Base-by-base conservation (phyloP, 768 basidiomycete genomes). In the Pleurotus sapidus region DNA sequence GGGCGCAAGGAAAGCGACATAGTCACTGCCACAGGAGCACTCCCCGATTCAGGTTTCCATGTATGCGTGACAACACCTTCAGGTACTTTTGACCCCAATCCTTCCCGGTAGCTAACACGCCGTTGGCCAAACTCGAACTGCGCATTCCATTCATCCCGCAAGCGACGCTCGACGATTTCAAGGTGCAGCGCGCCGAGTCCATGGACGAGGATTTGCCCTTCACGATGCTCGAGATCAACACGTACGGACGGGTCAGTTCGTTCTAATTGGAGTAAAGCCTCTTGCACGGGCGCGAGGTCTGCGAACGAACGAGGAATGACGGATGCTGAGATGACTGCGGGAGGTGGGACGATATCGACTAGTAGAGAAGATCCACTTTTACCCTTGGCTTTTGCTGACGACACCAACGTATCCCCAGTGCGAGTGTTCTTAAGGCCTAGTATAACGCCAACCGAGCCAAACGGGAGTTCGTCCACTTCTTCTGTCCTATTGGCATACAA, bases 171-270 rank as follows among this genome's bases (percentile, higher is more conserved):
- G 8, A 93, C 79, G 56, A 95, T 93, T 69, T 95, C 93, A n/a
- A 95, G 80, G 66, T 95, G 93, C 11, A 95, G 78, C 27, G 89
- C 84, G 12, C 93, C 93, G 42, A 95, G 82, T 2, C 92, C 92
- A 62, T 94, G 90, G 1, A 92, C 79, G 27, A 95, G 78, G 34
- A 92, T 75, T 64, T 95, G 93, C 1, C 91, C 93, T 61, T 95
- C 93, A 4, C 20, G 18, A 25, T 54, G 39, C 56, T 90, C 86
- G 2, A 76, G 73, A 55, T 93, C 93, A 27, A 86, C 76, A 17
- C 93, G 86, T 25, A 93, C 83, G 0, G 91, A 93, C n/a, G 93
- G 93, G 65, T 95, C 93, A 1, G 93, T 94, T n/a, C 93, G 87
- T 15, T 83, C 75, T 24, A 95, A 74, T 1, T 88, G 74, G 24